A percentile compares a stretch with the other conserved stretches of the same genome.
Conservation (phyloP, 768 basidiomycete species). For the Termitomyces sp. region DNA sequence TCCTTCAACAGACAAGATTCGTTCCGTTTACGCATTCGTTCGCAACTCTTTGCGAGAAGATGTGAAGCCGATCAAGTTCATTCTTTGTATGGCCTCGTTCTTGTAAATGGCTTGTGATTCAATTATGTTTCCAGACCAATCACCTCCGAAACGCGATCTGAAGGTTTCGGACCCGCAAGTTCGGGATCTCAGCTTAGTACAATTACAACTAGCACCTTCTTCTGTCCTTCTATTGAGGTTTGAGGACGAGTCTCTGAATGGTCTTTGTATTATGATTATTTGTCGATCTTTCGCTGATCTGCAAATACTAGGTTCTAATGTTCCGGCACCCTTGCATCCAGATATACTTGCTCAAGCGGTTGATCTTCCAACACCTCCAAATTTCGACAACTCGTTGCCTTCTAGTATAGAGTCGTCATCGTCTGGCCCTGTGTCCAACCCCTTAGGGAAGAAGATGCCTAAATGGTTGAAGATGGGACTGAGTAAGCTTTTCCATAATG, state of each 20-base stretch:
- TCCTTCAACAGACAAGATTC: constrained; percentile 73
- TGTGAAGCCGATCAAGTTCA: constrained; percentile 72
- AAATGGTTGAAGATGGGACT: constrained; percentile 73
- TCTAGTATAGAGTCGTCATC: constrained; percentile 4
- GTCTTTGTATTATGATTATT: constrained; percentile 24
- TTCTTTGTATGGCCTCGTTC: constrained; percentile 60
- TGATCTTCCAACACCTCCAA: constrained; percentile 59
- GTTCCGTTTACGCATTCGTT: constrained; percentile 81
- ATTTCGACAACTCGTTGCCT: constrained; percentile 14
- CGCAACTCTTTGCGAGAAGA: constrained; percentile 66
- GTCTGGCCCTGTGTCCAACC: background rate
- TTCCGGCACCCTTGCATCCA: constrained; percentile 60
- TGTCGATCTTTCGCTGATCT: constrained; percentile 13
- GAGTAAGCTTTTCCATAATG: constrained; percentile 35
- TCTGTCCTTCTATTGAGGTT: constrained; percentile 75
- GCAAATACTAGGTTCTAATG: constrained; percentile 35
- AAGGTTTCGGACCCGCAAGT: constrained; percentile 75
- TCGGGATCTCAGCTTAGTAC: constrained; percentile 57
- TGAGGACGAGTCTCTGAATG: constrained; percentile 63
- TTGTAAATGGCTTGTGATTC: background rate
- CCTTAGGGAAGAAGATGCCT: constrained; percentile 54
- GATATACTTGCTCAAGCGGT: constrained; percentile 51
- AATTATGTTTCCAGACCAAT: constrained; percentile 48
- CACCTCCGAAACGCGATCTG: constrained; percentile 77
- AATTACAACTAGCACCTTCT: constrained; percentile 75